phyloP scores from a whole-genome alignment of 371 early-diverging fungal genomes.

The Haplosporangium sp. region DNA sequence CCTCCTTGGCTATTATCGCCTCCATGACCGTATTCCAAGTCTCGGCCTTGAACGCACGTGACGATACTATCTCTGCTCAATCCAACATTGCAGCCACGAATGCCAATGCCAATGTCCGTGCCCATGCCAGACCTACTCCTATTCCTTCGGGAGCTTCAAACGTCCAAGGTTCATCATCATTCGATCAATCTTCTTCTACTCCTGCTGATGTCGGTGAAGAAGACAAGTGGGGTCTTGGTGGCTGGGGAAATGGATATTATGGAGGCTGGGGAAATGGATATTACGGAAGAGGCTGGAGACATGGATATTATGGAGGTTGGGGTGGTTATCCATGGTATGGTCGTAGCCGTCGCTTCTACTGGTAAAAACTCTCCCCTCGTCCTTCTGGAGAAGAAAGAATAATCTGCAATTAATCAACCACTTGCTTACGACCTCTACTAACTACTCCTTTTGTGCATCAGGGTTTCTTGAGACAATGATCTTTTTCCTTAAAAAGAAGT shows the following conservation, averaged over 20 bases:
- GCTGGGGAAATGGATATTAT: neutral
- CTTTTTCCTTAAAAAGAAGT: too few relatives aligned
- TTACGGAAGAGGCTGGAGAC: conserved; percentile 7
- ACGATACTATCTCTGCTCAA: neutral
- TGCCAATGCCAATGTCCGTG: too few relatives aligned
- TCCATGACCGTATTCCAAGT: conserved; percentile 7
- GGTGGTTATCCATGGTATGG: neutral
- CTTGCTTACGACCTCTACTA: too few relatives aligned
- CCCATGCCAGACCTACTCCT: neutral
- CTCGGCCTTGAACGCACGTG: neutral
- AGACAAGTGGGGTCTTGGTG: conserved; percentile 17
- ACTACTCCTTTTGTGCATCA: too few relatives aligned
- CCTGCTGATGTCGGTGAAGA: neutral
- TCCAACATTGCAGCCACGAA: neutral
- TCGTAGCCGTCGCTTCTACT: neutral
- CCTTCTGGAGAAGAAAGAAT: neutral
- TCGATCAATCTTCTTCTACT: neutral
- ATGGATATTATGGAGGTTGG: neutral
- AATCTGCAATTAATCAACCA: too few relatives aligned
- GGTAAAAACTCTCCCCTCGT: neutral
- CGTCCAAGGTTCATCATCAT: too few relatives aligned
- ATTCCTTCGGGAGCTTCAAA: too few relatives aligned
- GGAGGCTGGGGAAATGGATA: neutral
- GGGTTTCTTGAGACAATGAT: too few relatives aligned
- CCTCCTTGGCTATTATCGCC: conserved; percentile 2